Conservation (phyloP, 2,329 filamentous ascomycete genomes). For the Fusarium sp. region DNA sequence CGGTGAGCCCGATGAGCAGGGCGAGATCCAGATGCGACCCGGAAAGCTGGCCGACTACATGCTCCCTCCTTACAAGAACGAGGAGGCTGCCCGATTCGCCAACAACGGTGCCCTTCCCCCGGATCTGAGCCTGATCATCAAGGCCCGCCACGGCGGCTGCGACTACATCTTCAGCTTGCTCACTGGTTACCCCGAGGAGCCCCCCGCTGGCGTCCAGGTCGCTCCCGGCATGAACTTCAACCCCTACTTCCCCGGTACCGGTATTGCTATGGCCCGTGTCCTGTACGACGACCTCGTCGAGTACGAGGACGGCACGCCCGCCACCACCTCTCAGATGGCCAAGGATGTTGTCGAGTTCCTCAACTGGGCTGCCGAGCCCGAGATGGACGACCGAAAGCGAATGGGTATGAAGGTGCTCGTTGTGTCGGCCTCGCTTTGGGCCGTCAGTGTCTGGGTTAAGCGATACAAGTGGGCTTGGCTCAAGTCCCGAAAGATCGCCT, state of each 20-base stretch:
- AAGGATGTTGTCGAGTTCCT: constrained; percentile 99
- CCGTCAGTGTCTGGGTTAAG: constrained; percentile 96
- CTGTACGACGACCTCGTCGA: constrained; percentile 97
- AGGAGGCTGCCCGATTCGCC: constrained; percentile 96
- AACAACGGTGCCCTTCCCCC: constrained; percentile 98
- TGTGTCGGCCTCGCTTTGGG: constrained; percentile 82
- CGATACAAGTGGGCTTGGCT: constrained; percentile 98
- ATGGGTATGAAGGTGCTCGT: constrained; percentile 98
- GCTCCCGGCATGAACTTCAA: constrained; percentile 98
- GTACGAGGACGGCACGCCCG: constrained; percentile 96
- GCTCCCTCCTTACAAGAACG: constrained; percentile 96
- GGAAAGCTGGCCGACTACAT: constrained; percentile 99
- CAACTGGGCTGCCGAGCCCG: constrained; percentile 98
- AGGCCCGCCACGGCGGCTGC: constrained; percentile 97
- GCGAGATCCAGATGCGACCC: constrained; percentile 97
- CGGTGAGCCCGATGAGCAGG: constrained; percentile 96
- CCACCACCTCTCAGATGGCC: constrained; percentile 98
- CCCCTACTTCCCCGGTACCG: constrained; percentile 99
- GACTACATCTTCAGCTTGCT: constrained; percentile 98
- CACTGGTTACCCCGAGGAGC: constrained; percentile 97
- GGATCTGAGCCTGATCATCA: constrained; percentile 97
- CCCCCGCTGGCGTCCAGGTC: constrained; percentile 88
- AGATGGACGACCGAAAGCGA: constrained; percentile 99
- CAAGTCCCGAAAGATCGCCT: constrained; percentile 94
- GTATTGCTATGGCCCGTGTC: constrained; percentile 98